phyloP scores from a whole-genome alignment of 495 filamentous ascomycete genomes.

The Penicillium roqueforti region DNA sequence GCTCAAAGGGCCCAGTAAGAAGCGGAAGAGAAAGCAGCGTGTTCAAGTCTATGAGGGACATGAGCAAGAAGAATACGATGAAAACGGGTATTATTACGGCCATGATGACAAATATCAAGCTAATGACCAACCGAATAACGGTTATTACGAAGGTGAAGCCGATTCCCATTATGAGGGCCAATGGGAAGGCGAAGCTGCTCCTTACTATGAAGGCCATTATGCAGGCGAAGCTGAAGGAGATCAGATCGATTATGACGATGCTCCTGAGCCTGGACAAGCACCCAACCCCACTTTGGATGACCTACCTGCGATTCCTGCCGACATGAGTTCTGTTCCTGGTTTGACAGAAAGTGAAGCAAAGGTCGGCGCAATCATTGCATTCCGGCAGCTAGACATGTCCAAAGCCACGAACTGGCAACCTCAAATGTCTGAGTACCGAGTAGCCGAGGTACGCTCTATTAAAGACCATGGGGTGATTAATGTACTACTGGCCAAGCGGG shows the following conservation, averaged over 20 bases:
- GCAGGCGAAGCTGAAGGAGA: constrained; percentile 29
- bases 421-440: constrained; percentile 59
- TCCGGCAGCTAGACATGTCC: constrained; percentile 71
- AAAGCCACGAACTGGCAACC: constrained; percentile 76
- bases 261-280: constrained; percentile 18
- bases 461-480: constrained; percentile 46
- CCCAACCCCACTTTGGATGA: constrained; percentile 49
- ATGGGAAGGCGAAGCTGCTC: constrained; percentile 5
- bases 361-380: constrained; percentile 69
- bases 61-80: constrained; percentile 28
- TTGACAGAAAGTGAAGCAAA: constrained; percentile 52
- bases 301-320: constrained; percentile 62
- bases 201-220: constrained; percentile 9
- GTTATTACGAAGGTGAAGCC: constrained; percentile 32
- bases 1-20: constrained; percentile 44
- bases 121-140: constrained; percentile 17
- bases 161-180: constrained; percentile 22
- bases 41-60: constrained; percentile 41
- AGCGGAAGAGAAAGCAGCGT: constrained; percentile 55
- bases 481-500: constrained; percentile 65
- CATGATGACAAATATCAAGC: constrained; percentile 17
- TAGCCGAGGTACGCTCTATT: constrained; percentile 58
- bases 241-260: constrained; percentile 52
- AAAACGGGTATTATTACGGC: constrained; percentile 9
- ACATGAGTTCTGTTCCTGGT: constrained; percentile 51